Percentiles rank a stretch among this genome's conserved stretches.
These are phyloP conservation scores for Arachnopeziza araneosa DNA, from an alignment of 2,329 filamentous ascomycete species.

Conservation along the genomic window DNA sequence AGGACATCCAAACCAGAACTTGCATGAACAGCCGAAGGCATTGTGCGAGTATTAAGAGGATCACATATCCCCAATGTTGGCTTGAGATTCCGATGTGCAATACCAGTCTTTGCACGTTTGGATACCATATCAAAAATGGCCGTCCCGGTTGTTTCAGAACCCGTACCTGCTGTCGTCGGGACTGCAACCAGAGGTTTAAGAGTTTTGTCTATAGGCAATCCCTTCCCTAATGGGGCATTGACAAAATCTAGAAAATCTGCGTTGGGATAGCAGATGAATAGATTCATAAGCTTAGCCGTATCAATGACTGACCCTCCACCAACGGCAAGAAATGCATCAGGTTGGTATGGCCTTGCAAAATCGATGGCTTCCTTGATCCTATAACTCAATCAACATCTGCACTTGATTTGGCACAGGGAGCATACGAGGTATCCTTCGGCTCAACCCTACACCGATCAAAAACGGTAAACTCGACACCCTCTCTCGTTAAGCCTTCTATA, in stretches of 20 bases:
- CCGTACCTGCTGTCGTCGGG: conserved; percentile 80
- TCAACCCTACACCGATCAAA: conserved; percentile 79
- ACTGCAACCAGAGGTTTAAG: conserved; percentile 75
- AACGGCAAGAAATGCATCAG: conserved; percentile 90
- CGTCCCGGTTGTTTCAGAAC: conserved; percentile 92
- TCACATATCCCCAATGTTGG: conserved; percentile 85
- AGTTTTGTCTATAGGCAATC: conserved; percentile 64
- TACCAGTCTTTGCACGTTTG: conserved; percentile 88
- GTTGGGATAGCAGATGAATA: conserved; percentile 85
- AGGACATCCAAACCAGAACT: conserved; percentile 90
- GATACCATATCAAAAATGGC: conserved; percentile 95
- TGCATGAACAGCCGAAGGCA: conserved; percentile 91
- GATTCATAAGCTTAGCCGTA: conserved; percentile 97
- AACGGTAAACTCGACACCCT: conserved; percentile 76
- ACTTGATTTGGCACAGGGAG: not conserved
- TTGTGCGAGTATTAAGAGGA: conserved; percentile 87
- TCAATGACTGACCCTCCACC: conserved; percentile 94
- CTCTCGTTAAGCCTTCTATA: conserved; percentile 68
- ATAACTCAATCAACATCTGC: not conserved
- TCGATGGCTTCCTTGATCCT: conserved; percentile 86
- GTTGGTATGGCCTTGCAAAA: conserved; percentile 72
- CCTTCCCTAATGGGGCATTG: conserved; percentile 87
- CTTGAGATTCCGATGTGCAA: conserved; percentile 92
- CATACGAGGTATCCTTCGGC: conserved; percentile 88
- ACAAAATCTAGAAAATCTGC: conserved; percentile 97